Evolutionary conservation across 192 early-diverging fungal species (phyloP), one percentile per base, ranked within the genome.

Genomic region (Backusella tarrabulga): DNA sequence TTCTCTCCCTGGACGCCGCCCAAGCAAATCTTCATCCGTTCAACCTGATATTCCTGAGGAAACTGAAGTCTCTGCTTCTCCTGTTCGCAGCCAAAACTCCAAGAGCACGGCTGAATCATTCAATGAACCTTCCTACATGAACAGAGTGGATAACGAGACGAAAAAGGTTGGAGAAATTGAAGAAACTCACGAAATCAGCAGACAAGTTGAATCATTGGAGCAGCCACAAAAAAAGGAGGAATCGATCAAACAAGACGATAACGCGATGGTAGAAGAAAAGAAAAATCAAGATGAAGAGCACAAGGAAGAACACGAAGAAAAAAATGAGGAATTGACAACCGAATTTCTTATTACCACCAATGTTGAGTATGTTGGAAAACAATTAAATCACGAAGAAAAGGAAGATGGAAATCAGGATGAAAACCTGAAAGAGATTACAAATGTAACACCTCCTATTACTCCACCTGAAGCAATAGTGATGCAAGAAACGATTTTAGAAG

Each of bases 81-180:
- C 44, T 7, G 12, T 40, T 72, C 32, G 71, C 8, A 72, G 71
- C 40, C 6, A 44, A 6, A 12, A 26, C 2, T 72, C 71, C 1
- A 40, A 19, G 8, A 40, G 26, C 6, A 50, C 71, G 4, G 12
- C 7, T 32, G 71, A 72, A 72, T 72, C 71, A 15, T 72, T 72
- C 8, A 72, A 72, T 72, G 71, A 72, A 50, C 71, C 71, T 50
- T 29, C 5, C 3, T 29, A 29, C 17, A 72, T 72, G 71, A 50
- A 50, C n/a, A 72, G 1, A 34, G n/a, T 36, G 9, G 34, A 35
- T 21, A 1, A 6, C 6, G 46, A 50, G 17, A n/a, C 46, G 19
- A 72, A 6, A 14, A 9, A 63, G 3, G 56, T 29, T 50, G 46
- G 21, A 6, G 46, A 50, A 50, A 50, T n/a, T n/a, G 6, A 50